Evolutionary conservation across 768 basidiomycete genomes (phyloP), one percentile per base, ranked within the genome.

Genomic region (Tricholoma hemisulphureum): DNA sequence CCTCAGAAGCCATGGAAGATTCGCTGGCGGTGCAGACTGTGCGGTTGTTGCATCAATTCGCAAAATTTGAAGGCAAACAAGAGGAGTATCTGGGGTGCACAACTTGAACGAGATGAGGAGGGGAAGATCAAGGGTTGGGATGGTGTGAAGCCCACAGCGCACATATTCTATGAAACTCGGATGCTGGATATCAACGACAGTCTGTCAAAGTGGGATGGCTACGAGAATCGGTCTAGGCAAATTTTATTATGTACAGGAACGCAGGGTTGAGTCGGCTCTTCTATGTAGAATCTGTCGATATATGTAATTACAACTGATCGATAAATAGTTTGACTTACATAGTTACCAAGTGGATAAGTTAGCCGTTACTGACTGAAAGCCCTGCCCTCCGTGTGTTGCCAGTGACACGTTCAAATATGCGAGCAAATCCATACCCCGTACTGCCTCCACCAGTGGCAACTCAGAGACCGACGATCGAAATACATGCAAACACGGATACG

Each of bases 161-260:
- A 88, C 65, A 83, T 84, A 5, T 89, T 87, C 69, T 88, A 88
- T 61, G 83, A 72, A 10, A 88, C 87, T 20, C 75, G 83, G 20
- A 68, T 87, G 73, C 57, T 87, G 61, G 82, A 85, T 55, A 69
- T 87, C 14, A 58, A 74, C 6, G 88, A 89, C 63, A 75, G 65
- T 7, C 58, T 89, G 63, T 75, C 75, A 29, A 89, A 88, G 64
- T 88, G 85, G 85, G 75, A 79, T 21, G 87, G 85, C n/a, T 89
- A 88, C 66, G 80, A 82, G 61, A 72, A 69, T 16, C 64, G 69
- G 39, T 87, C 85, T 20, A 61, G 65, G 51, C 72, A 67, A 59
- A 53, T n/a, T n/a, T n/a, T n/a, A n/a, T n/a, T 81, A 50, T 31
- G 55, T 70, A 41, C 62, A 41, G 20, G 37, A 53, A 31, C 51